These are phyloP conservation scores for Colletotrichum destructivum DNA, from an alignment of 2,329 filamentous ascomycete species.

Conservation along the genomic window DNA sequence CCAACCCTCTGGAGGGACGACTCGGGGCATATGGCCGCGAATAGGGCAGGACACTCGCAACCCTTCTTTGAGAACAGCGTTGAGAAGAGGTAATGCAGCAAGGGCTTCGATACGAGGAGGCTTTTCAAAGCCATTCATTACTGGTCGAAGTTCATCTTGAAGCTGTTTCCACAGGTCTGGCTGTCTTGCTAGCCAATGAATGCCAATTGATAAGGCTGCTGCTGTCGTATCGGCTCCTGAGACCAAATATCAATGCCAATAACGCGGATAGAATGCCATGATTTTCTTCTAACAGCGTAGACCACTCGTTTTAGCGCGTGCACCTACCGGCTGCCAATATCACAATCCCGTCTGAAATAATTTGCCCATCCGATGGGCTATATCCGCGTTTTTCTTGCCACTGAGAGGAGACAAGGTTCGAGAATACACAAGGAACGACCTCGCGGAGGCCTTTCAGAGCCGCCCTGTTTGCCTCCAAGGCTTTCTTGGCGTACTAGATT, in stretches of 20 bases:
- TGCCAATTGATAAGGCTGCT: conserved; percentile 15
- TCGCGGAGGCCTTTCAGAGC: neutral
- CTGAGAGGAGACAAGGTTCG: neutral
- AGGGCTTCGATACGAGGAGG: conserved; percentile 9
- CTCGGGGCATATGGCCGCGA: conserved; percentile 32
- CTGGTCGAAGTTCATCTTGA: neutral
- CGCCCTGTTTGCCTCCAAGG: neutral
- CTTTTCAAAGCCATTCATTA: neutral
- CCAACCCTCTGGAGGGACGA: conserved; percentile 27
- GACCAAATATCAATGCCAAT: neutral
- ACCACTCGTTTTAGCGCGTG: neutral
- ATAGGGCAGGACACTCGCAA: conserved; percentile 34
- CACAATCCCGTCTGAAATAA: conserved; percentile 22
- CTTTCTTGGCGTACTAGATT: conserved; percentile 6
- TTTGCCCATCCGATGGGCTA: conserved; percentile 10
- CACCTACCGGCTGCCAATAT: conserved; percentile 20
- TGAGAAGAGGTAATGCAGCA: conserved; percentile 23
- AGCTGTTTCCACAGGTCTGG: conserved; percentile 4
- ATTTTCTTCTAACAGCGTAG: too few relatives aligned
- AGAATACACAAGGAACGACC: neutral
- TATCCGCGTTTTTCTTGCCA: conserved; percentile 25
- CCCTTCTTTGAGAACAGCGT: conserved; percentile 31
- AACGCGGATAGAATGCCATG: neutral
- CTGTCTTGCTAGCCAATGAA: neutral
- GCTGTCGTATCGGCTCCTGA: conserved; percentile 28